A percentile compares a stretch with the other conserved stretches of the same genome.
These are phyloP conservation scores for Sporothrix humicola DNA, from an alignment of 2,329 filamentous ascomycete species.

Conservation along the genomic window DNA sequence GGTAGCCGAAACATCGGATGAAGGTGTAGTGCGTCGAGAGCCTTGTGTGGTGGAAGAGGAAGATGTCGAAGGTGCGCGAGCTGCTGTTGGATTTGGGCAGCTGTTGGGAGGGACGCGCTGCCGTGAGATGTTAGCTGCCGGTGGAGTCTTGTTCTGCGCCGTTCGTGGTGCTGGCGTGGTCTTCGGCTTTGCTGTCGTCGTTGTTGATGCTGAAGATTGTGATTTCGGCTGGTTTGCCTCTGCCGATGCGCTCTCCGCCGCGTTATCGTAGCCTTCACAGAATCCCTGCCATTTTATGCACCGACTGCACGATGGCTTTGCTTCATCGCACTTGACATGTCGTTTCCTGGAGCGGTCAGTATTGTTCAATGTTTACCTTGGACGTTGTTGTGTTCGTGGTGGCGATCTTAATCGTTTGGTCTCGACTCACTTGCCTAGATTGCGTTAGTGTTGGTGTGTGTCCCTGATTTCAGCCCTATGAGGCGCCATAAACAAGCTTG, in stretches of 20 bases:
- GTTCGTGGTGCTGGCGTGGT: background rate
- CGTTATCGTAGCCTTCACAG: constrained; percentile 43
- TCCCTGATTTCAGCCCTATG: background rate
- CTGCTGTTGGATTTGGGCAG: background rate
- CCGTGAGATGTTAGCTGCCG: background rate
- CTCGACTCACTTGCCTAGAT: constrained; percentile 35
- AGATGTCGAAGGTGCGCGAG: background rate
- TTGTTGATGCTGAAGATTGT: background rate
- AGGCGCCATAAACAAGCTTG: background rate
- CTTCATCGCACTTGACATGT: constrained; percentile 42
- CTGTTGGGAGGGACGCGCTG: background rate
- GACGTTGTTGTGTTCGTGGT: background rate
- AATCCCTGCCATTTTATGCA: constrained; percentile 43
- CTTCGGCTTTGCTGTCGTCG: background rate
- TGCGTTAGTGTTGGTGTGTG: constrained; percentile 12
- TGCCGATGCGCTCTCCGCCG: background rate
- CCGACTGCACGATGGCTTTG: constrained; percentile 42
- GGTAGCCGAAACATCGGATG: constrained; percentile 22
- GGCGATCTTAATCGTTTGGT: background rate
- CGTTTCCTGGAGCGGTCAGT: constrained; percentile 37
- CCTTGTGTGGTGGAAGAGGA: constrained; percentile 12
- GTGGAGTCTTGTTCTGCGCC: background rate
- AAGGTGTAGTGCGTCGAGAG: constrained; percentile 21
- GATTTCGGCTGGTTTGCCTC: background rate
- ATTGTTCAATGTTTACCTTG: background rate